Conservation (phyloP, 2,329 filamentous ascomycete species). For the Aspergillus caelatus region DNA sequence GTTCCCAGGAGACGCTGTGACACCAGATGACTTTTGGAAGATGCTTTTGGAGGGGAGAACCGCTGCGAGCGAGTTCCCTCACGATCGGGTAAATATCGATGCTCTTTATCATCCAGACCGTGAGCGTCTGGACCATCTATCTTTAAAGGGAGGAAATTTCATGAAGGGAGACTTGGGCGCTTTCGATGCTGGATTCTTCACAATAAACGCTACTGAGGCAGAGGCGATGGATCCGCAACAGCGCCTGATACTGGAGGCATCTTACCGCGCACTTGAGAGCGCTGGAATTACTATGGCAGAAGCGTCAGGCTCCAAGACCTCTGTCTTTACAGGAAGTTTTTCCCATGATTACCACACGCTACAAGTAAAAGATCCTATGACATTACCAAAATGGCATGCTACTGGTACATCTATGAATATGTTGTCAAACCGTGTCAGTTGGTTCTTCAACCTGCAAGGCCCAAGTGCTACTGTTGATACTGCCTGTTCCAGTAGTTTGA, state of each 20-base stretch:
- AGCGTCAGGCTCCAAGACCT: constrained; percentile 33
- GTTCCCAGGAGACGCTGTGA: constrained; percentile 24
- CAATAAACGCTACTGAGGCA: constrained; percentile 28
- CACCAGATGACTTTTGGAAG: constrained; percentile 25
- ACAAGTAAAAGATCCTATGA: constrained; percentile 22
- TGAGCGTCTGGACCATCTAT: constrained; percentile 17
- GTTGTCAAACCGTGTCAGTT: constrained; percentile 34
- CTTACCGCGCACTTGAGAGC: constrained; percentile 32
- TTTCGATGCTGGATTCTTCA: constrained; percentile 39
- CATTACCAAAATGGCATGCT: constrained; percentile 17
- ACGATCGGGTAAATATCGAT: constrained; percentile 28
- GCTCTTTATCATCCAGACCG: constrained; percentile 25
- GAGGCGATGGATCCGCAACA: constrained; percentile 37
- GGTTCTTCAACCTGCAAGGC: constrained; percentile 32
- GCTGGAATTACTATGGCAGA: constrained; percentile 31
- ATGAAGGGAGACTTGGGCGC: constrained; percentile 25
- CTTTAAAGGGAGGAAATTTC: constrained; percentile 21
- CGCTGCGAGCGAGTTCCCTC: constrained; percentile 25
- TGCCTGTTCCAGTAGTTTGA: constrained; percentile 30
- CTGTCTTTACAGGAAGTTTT: constrained; percentile 37
- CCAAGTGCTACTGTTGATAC: constrained; percentile 33
- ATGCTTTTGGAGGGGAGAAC: constrained; percentile 23
- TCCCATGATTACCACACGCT: constrained; percentile 33
- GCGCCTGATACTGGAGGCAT: constrained; percentile 31
- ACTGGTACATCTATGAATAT: constrained; percentile 32